phyloP scores from a whole-genome alignment of 257 asterid species.

The Solanum pimpinellifolium region DNA sequence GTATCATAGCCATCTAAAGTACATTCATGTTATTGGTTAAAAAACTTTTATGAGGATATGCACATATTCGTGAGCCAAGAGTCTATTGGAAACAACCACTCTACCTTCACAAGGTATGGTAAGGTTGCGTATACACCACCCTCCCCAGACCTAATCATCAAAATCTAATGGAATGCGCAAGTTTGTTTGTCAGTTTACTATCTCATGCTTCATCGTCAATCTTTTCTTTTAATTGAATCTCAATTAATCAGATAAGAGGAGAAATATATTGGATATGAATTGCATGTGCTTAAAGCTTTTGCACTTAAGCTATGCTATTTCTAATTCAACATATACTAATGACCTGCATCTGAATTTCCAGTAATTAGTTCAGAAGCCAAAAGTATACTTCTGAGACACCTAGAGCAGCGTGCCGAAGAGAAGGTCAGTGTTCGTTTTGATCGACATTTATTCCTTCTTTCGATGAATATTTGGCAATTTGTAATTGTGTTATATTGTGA shows the following conservation, averaged over 20 bases:
- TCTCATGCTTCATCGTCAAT: not conserved
- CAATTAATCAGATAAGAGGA: not conserved
- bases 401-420: conserved; percentile 25
- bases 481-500: not conserved
- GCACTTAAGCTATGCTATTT: not conserved
- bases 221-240: not conserved
- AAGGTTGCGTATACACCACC: not conserved
- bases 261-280: not conserved
- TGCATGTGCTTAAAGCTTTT: not conserved
- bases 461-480: not conserved
- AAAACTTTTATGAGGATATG: not conserved
- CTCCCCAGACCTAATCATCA: not conserved
- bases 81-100: not conserved
- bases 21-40: not conserved
- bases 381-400: conserved; percentile 24
- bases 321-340: not conserved
- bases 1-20: not conserved
- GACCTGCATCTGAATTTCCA: not conserved
- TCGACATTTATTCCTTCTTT: not conserved
- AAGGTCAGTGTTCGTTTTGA: conserved; percentile 14
- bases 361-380: conserved; percentile 28
- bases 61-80: not conserved
- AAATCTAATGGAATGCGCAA: not conserved
- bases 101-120: not conserved
- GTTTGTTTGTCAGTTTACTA: not conserved